Conservation (phyloP, 768 basidiomycete species). For the Termitomyces sp. region DNA sequence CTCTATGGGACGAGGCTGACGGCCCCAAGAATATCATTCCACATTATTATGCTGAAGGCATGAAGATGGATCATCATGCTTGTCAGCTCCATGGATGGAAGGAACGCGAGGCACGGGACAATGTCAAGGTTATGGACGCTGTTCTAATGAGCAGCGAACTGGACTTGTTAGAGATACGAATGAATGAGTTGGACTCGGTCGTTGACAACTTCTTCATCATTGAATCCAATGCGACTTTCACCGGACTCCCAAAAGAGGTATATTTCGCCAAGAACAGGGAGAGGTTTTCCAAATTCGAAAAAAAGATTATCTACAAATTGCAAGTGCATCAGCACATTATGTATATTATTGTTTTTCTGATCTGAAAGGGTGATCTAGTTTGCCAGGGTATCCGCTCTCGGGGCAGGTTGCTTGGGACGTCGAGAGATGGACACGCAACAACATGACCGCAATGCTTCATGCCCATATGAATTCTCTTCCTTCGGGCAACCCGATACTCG, state of each 20-base stretch:
- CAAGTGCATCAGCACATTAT: constrained; percentile 20
- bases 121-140: constrained; percentile 49
- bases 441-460: constrained; percentile 46
- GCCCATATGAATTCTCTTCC: constrained; percentile 29
- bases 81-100: constrained; percentile 56
- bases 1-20: constrained; percentile 53
- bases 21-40: constrained; percentile 44
- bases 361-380: constrained; percentile 20
- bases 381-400: constrained; percentile 41
- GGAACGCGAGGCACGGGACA: constrained; percentile 25
- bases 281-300: constrained; percentile 44
- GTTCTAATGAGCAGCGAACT: constrained; percentile 62
- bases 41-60: constrained; percentile 55
- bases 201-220: constrained; percentile 61
- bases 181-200: constrained; percentile 54
- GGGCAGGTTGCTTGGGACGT: constrained; percentile 47
- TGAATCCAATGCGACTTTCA: constrained; percentile 60
- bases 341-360: neutral
- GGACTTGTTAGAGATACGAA: constrained; percentile 58
- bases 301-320: constrained; percentile 52
- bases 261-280: constrained; percentile 43
- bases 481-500: constrained; percentile 32
- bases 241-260: constrained; percentile 51
- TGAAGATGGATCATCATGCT: constrained; percentile 36
- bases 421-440: constrained; percentile 43